phyloP scores from a whole-genome alignment of 495 filamentous ascomycete genomes.

The Penicillium arizonense region DNA sequence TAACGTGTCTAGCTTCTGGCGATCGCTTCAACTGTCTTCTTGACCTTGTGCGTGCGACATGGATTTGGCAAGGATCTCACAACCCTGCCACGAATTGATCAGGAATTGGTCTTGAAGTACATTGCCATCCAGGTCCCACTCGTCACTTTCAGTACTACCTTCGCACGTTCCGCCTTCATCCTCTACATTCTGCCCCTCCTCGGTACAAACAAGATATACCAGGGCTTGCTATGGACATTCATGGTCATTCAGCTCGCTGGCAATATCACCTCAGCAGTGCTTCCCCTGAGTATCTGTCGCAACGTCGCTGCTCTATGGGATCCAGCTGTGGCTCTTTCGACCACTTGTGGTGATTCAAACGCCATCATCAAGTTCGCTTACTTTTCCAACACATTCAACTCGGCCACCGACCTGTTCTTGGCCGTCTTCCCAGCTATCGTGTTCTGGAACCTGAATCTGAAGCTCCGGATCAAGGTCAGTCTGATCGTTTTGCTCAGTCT shows the following conservation, averaged over 20 bases:
- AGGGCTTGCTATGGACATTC: constrained; percentile 26
- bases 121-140: constrained; percentile 32
- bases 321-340: constrained; percentile 14
- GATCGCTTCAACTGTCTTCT: constrained; percentile 25
- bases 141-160: constrained; percentile 33
- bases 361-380: constrained; percentile 33
- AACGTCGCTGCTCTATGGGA: constrained; percentile 28
- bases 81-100: constrained; percentile 7
- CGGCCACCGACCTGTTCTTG: constrained; percentile 39
- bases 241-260: constrained; percentile 26
- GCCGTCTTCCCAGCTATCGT: constrained; percentile 42
- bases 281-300: constrained; percentile 31
- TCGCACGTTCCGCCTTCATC: constrained; percentile 33
- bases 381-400: constrained; percentile 39
- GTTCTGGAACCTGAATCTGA: constrained; percentile 45
- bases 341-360: constrained; percentile 21
- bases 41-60: constrained; percentile 26
- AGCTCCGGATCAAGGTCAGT: constrained; percentile 36
- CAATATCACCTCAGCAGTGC: constrained; percentile 29
- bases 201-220: constrained; percentile 25
- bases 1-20: constrained; percentile 20
- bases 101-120: constrained; percentile 25
- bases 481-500: constrained; percentile 40
- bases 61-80: constrained; percentile 30
- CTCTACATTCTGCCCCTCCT: constrained; percentile 34